Conservation (phyloP, 2,329 filamentous ascomycete species). For the Phaeosphaeriaceae sp. region DNA sequence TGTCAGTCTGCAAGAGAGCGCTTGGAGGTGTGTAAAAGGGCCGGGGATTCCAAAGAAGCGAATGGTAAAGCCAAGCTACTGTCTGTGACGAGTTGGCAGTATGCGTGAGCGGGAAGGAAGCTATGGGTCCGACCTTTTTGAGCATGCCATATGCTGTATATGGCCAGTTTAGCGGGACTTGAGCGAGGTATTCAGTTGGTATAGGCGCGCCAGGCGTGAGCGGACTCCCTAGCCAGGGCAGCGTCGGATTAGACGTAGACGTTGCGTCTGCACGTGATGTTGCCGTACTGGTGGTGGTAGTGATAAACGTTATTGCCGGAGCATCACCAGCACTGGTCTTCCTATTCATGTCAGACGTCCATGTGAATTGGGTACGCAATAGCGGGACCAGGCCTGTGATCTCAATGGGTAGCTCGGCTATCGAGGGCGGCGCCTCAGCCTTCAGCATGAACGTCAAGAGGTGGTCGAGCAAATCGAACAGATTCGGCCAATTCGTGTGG, state of each 20-base stretch:
- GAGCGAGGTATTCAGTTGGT: slow-evolving; percentile 13
- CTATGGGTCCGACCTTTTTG: neutral
- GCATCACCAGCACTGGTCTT: neutral
- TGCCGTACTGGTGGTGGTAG: neutral
- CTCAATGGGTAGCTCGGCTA: neutral
- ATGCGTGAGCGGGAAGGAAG: slow-evolving; percentile 6
- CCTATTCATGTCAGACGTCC: neutral
- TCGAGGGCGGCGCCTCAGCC: neutral
- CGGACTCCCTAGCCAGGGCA: neutral
- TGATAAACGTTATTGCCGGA: neutral
- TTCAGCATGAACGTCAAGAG: slow-evolving; percentile 1
- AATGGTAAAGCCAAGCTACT: slow-evolving; percentile 8
- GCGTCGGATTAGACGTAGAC: neutral
- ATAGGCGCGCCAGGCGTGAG: neutral
- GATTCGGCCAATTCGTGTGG: neutral
- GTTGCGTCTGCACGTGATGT: neutral
- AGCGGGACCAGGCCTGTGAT: neutral
- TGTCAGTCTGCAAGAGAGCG: neutral
- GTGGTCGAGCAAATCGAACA: slow-evolving; percentile 1
- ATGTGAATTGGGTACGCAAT: neutral
- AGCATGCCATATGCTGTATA: slow-evolving; percentile 12
- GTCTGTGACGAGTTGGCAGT: slow-evolving; percentile 1
- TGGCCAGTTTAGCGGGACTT: slow-evolving; percentile 16
- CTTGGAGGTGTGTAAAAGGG: slow-evolving; percentile 8
- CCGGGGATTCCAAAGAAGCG: slow-evolving; percentile 8